Conservation (phyloP, 345 rosid species). For the Hibiscus mutabilis region DNA sequence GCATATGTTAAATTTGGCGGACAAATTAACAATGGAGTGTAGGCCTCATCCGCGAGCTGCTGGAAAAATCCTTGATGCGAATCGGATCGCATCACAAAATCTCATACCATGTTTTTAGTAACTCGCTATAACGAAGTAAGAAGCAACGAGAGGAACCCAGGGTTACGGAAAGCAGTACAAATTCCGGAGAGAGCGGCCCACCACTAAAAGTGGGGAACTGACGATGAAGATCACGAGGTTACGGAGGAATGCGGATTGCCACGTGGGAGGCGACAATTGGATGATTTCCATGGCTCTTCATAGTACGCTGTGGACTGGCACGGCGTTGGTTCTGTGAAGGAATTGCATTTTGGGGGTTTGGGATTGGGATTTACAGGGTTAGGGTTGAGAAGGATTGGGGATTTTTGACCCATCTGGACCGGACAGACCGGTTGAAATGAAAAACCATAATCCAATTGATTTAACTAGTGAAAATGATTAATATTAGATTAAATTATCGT, state of each 20-base stretch:
- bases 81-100: neutral
- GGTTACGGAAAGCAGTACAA: slow-evolving; percentile 52
- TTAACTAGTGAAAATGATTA: too few relatives aligned
- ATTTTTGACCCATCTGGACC: neutral
- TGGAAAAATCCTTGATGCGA: too few relatives aligned
- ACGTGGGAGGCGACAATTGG: slow-evolving; percentile 59
- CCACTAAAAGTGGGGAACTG: slow-evolving; percentile 66
- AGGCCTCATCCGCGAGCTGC: too few relatives aligned
- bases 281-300: slow-evolving; percentile 48
- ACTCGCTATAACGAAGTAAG: slow-evolving; percentile 61
- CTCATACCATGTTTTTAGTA: neutral
- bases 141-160: slow-evolving; percentile 83
- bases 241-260: slow-evolving; percentile 73
- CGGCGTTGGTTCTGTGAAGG: slow-evolving; percentile 23
- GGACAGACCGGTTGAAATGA: too few relatives aligned
- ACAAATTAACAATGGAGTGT: too few relatives aligned
- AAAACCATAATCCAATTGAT: too few relatives aligned
- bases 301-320: slow-evolving; percentile 26
- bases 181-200: slow-evolving; percentile 80
- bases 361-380: slow-evolving; percentile 7
- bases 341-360: slow-evolving; percentile 20
- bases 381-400: slow-evolving; percentile 12
- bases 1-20: too few relatives aligned
- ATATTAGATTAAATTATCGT: too few relatives aligned
- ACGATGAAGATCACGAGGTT: slow-evolving; percentile 65